Evolutionary conservation across 2,329 filamentous ascomycete species (phyloP).

Genomic region (Trichoderma afroharzianum): DNA sequence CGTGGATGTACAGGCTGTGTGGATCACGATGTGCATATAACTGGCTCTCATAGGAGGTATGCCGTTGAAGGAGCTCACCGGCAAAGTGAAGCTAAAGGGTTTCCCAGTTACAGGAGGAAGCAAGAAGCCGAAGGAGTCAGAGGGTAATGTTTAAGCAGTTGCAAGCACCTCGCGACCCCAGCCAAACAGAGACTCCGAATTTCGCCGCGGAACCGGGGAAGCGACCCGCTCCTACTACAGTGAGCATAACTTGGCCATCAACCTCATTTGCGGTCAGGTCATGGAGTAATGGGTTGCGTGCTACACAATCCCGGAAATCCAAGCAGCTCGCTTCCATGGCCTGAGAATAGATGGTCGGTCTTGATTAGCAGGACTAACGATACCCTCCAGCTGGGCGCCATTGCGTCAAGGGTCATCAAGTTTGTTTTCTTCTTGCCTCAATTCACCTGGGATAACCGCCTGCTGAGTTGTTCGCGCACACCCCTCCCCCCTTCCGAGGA

Average conservation of each 20-base stretch:
- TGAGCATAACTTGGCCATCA: slow-evolving; percentile 19
- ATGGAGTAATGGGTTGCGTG: background rate
- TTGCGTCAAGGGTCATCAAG: slow-evolving; percentile 5
- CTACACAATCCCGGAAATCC: slow-evolving; percentile 10
- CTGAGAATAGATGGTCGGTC: background rate
- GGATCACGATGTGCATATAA: slow-evolving; percentile 6
- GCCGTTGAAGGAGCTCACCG: slow-evolving; percentile 1
- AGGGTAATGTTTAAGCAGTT: slow-evolving; percentile 24
- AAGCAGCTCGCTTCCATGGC: slow-evolving; percentile 2
- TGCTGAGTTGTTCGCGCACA: slow-evolving; percentile 1
- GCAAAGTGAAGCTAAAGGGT: background rate
- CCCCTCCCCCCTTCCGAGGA: slow-evolving; percentile 26
- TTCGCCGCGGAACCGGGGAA: slow-evolving; percentile 17
- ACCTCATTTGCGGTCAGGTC: slow-evolving; percentile 19
- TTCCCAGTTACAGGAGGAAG: slow-evolving; percentile 25
- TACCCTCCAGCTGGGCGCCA: background rate
- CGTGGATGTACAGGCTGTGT: slow-evolving; percentile 14
- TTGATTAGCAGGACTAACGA: background rate
- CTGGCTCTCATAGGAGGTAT: slow-evolving; percentile 1
- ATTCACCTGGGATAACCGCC: background rate
- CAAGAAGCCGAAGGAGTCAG: slow-evolving; percentile 31
- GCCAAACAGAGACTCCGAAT: slow-evolving; percentile 28
- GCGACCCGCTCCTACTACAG: slow-evolving; percentile 22
- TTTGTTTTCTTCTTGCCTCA: background rate
- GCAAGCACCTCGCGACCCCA: slow-evolving; percentile 26